Evolutionary conservation across 2,329 filamentous ascomycete genomes (phyloP), one percentile per base, ranked within the genome.

Genomic region (Cadophora luteo-olivacea): DNA sequence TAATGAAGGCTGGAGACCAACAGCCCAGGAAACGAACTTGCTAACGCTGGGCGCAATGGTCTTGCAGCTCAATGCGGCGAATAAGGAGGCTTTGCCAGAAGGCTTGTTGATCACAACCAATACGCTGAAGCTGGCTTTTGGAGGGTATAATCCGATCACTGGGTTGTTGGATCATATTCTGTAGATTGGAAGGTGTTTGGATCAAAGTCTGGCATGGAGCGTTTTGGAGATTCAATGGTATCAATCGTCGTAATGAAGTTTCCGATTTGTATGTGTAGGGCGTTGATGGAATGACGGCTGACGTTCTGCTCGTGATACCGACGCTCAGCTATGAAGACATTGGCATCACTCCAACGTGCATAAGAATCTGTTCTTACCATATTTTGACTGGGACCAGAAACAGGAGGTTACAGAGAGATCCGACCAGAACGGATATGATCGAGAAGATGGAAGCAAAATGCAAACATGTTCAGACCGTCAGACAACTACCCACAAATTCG

Each of bases 1-100:
- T 61, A 70, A 75, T 14, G 74, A 79, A 32, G 79, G 79, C 54
- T 80, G 79, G 79, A 73, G 66, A 65, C 70, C 72, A 12, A 66
- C 71, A n/a, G 36, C 52, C 4, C 54, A 29, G 16, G 64, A 70
- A 52, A 75, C 71, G 14, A 75, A 67, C 41, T 58, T 74, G 7
- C 48, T 60, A 24, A 71, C 70, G 12, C 45, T 75, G 32, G 72
- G 60, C 7, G 57, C 33, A 6, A 73, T 75, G 70, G 67, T 72
- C 14, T 19, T 69, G 12, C 61, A 69, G 29, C 68, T 75, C 5
- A 70, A 67, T 62, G 60, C 52, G 6, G 72, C 72, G 36, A 73
- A 68, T 32, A 68, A 67, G 3, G 71, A 75, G 14, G 51, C 61
- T 16, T 14, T 75, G 8, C 72, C 73, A 24, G 70, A 71, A 38